Base-by-base conservation (phyloP, 2,329 filamentous ascomycete species). In the Trichoderma guizhouense region DNA sequence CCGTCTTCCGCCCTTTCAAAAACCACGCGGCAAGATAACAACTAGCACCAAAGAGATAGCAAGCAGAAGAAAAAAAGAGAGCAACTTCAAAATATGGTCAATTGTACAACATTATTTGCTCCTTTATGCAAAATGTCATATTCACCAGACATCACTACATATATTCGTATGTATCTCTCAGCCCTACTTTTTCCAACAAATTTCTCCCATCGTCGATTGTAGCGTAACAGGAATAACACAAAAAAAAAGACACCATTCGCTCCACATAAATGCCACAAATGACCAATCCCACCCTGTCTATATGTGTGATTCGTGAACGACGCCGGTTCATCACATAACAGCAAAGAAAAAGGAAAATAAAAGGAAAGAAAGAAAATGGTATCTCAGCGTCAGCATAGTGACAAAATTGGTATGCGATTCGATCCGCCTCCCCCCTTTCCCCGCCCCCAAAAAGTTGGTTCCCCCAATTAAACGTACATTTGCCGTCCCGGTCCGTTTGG, bases 391-490 rank as follows among this genome's bases (percentile, higher is more conserved):
- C 70, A 72, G 55, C 28, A 51, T 61, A 63, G 43, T 63, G 55
- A 65, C 71, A 69, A 73, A 72, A 70, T 57, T 57, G 47, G 62
- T 67, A 72, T 51, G 61, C 47, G 39, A 69, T 26, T 64, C 39
- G 51, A 64, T 34, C 47, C 39, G 14, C 43, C 61, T 47, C 39
- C 60, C 39, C n/a, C 53, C 24, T 32, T 39, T 26, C 32, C 18
- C 69, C 28, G n/a, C n/a, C 30, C 69, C 28, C 26, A 30, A 53
- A 30, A 60, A 21, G 32, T 69, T 39, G 39, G 51, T 64, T 39
- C 67, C 69, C 47, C 62, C 62, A 73, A 74, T 74, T 73, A 75
- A 64, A 62, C 72, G 61, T 74, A 74, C 72, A 74, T 73, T 73
- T 74, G 73, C 69, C 71, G 68, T 72, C 67, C 67, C 61, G 51